Evolutionary conservation across 306 rosid species (phyloP).

Genomic region (Rubus idaeus): DNA sequence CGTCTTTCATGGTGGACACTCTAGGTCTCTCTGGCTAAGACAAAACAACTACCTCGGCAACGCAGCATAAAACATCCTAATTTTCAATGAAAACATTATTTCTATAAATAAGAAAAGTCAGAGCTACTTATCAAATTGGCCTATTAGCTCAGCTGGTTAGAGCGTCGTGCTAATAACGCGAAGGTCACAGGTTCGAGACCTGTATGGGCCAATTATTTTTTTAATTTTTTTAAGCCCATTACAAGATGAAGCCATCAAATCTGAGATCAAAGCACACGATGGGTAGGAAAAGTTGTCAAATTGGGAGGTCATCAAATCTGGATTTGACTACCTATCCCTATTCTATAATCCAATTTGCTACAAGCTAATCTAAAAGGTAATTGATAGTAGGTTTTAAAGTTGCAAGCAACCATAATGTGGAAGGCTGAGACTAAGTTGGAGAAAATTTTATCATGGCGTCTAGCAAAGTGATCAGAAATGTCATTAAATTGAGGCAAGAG

Average conservation of each 20-base stretch:
- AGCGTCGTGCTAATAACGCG: slow-evolving; percentile 82
- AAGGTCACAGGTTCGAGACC: slow-evolving; percentile 74
- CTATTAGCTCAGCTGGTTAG: slow-evolving; percentile 73
- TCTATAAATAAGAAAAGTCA: too few species aligned
- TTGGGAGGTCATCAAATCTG: too few species aligned
- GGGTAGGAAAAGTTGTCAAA: too few species aligned
- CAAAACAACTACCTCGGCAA: neutral
- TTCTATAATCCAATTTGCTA: neutral
- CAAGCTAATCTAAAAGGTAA: neutral
- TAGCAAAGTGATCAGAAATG: neutral
- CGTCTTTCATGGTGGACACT: slow-evolving; percentile 49
- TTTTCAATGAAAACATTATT: too few species aligned
- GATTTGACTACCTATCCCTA: neutral
- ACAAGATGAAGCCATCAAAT: too few species aligned
- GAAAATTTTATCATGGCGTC: too few species aligned
- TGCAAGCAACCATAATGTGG: neutral
- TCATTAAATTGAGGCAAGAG: too few species aligned
- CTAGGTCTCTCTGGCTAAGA: neutral
- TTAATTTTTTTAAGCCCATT: neutral
- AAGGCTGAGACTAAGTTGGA: neutral
- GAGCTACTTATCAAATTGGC: neutral
- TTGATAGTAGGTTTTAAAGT: neutral
- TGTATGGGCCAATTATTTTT: slow-evolving; percentile 43
- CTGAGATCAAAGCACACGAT: too few species aligned
- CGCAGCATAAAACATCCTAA: too few species aligned